A percentile compares a stretch with the other conserved stretches of the same genome.
These are phyloP conservation scores for Hemisphaericaspora nanyangensis DNA, from an alignment of 805 yeast species.

Conservation along the genomic window DNA sequence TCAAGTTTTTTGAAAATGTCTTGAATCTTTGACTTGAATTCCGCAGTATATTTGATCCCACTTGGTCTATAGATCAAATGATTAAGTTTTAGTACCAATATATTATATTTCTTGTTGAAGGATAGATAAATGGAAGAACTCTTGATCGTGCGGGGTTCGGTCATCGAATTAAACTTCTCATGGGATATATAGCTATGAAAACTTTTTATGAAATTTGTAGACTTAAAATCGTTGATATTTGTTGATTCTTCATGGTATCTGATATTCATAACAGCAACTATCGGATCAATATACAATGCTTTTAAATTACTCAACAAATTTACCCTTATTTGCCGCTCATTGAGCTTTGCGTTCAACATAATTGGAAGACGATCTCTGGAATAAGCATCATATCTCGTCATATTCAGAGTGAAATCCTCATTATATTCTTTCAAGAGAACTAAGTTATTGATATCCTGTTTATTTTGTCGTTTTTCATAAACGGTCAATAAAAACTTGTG, in stretches of 20 bases:
- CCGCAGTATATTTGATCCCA: constrained; percentile 6
- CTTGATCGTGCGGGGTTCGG: constrained; percentile 11
- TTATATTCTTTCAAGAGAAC: constrained; percentile 11
- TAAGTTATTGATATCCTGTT: constrained; percentile 7
- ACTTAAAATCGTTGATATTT: constrained; percentile 25
- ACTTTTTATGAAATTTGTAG: constrained; percentile 12
- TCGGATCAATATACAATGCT: constrained; percentile 36
- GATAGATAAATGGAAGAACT: constrained; percentile 17
- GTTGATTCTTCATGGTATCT: constrained; percentile 20
- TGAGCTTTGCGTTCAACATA: constrained; percentile 4
- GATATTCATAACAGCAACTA: constrained; percentile 31
- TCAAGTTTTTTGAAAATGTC: constrained; percentile 11
- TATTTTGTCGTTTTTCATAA: constrained; percentile 1
- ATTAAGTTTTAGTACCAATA: constrained; percentile 22
- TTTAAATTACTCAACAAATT: constrained; percentile 30
- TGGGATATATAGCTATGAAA: constrained; percentile 6
- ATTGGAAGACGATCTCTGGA: not conserved
- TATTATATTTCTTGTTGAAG: constrained; percentile 17
- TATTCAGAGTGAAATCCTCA: constrained; percentile 7
- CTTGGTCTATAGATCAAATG: constrained; percentile 14
- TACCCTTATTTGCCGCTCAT: constrained; percentile 34
- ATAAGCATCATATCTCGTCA: constrained; percentile 6
- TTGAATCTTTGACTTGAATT: constrained; percentile 8
- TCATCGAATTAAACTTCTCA: constrained; percentile 9
- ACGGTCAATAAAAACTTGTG: constrained; percentile 7